A percentile compares a stretch with the other conserved stretches of the same genome.
Conservation (phyloP, 2,329 filamentous ascomycete species). For the Westerdykella sp. region DNA sequence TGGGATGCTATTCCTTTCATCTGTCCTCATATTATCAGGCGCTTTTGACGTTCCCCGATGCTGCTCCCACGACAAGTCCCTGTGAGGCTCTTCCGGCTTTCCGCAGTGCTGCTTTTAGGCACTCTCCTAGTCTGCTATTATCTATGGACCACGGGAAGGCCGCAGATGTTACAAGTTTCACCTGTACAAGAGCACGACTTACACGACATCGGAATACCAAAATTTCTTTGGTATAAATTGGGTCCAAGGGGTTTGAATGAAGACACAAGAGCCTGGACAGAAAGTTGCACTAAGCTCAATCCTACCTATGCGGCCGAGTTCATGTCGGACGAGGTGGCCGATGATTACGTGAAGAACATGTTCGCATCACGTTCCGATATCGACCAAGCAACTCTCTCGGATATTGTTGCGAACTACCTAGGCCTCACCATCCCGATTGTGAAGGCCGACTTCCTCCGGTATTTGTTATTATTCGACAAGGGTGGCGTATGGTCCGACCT, state of each 20-base stretch:
- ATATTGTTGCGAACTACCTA: conserved; percentile 33
- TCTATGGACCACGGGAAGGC: too few relatives aligned
- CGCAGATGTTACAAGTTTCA: too few relatives aligned
- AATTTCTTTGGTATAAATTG: conserved; percentile 39
- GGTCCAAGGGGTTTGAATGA: conserved; percentile 32
- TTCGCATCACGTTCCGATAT: conserved; percentile 32
- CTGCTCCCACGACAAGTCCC: too few relatives aligned
- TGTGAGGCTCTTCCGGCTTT: too few relatives aligned
- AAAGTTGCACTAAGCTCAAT: conserved; percentile 27
- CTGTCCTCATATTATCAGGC: too few relatives aligned
- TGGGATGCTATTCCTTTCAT: too few relatives aligned
- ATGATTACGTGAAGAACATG: conserved; percentile 27
- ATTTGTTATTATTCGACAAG: conserved; percentile 37
- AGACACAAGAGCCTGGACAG: conserved; percentile 26
- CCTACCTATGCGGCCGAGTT: conserved; percentile 23
- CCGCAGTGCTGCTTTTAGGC: too few relatives aligned
- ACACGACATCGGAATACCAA: conserved; percentile 15
- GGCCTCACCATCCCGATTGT: conserved; percentile 35
- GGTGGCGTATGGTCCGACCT: conserved; percentile 42
- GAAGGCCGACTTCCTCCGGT: conserved; percentile 40
- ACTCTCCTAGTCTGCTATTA: too few relatives aligned
- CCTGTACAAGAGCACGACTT: background rate
- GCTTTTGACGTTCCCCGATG: too few relatives aligned
- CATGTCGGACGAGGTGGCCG: conserved; percentile 27
- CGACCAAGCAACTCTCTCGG: background rate